phyloP scores from a whole-genome alignment of 139 green algal species.

The Picochlorum sp. region DNA sequence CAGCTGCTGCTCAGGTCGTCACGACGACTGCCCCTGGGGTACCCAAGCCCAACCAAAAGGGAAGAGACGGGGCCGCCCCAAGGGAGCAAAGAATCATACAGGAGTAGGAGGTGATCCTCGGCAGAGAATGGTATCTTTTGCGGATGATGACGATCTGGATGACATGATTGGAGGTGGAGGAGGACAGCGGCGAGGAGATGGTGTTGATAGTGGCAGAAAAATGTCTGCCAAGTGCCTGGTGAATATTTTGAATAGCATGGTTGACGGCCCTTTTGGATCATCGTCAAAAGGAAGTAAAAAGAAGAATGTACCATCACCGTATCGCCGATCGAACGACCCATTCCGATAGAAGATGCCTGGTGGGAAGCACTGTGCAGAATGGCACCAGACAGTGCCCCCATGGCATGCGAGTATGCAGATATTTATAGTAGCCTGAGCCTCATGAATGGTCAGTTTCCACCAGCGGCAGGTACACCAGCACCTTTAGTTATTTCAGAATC shows the following conservation, averaged over 20 bases:
- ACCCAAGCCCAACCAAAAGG: neutral
- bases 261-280: too few species aligned
- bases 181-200: too few species aligned
- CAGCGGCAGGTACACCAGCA: too few species aligned
- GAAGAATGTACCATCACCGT: too few species aligned
- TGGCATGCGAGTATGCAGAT: constrained; percentile 19
- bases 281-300: too few species aligned
- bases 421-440: constrained; percentile 17
- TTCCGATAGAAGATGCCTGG: too few species aligned
- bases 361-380: constrained; percentile 22
- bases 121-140: neutral
- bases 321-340: too few species aligned
- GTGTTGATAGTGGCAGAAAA: too few species aligned
- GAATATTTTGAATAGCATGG: too few species aligned
- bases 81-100: neutral
- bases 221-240: too few species aligned
- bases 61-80: neutral
- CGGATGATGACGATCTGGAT: neutral
- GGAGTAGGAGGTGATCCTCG: neutral
- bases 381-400: constrained; percentile 10
- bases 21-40: neutral
- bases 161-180: too few species aligned
- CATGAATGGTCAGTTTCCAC: too few species aligned
- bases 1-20: neutral
- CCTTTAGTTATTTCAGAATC: neutral